Evolutionary conservation across 768 basidiomycete genomes (phyloP).

Genomic region (Pleurotus djamor): DNA sequence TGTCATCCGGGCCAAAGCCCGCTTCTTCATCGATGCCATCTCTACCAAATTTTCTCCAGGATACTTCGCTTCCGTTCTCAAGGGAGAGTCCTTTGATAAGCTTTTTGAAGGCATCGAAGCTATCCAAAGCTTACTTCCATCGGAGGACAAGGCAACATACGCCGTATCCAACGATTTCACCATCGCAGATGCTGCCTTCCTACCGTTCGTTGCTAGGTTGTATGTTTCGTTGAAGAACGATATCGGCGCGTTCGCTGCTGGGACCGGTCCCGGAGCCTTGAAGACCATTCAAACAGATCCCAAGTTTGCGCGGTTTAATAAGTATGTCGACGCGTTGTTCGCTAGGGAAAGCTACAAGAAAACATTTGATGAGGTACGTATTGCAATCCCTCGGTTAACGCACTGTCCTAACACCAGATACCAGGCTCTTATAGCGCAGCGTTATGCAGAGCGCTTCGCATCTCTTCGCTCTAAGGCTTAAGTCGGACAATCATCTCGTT

Average conservation of each 20-base stretch:
- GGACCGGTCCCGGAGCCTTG: slow-evolving; percentile 37
- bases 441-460: not conserved
- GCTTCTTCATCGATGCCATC: slow-evolving; percentile 62
- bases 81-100: slow-evolving; percentile 37
- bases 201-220: slow-evolving; percentile 59
- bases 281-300: slow-evolving; percentile 36
- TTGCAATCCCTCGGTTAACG: not conserved
- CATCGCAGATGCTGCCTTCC: slow-evolving; percentile 61
- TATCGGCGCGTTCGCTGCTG: slow-evolving; percentile 44
- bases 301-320: slow-evolving; percentile 47
- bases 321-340: slow-evolving; percentile 46
- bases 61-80: slow-evolving; percentile 30
- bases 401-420: not conserved
- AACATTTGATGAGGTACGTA: slow-evolving; percentile 53
- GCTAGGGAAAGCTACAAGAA: slow-evolving; percentile 50
- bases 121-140: slow-evolving; percentile 48
- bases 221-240: slow-evolving; percentile 45
- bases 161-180: slow-evolving; percentile 46
- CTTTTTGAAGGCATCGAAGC: slow-evolving; percentile 41
- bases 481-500: not conserved
- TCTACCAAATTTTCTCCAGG: slow-evolving; percentile 41
- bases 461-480: not conserved
- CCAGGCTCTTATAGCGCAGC: not conserved
- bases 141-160: slow-evolving; percentile 30
- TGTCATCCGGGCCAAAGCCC: slow-evolving; percentile 52